Evolutionary conservation across 495 filamentous ascomycete genomes (phyloP).

Genomic region (Aspergillus saccharolyticus): DNA sequence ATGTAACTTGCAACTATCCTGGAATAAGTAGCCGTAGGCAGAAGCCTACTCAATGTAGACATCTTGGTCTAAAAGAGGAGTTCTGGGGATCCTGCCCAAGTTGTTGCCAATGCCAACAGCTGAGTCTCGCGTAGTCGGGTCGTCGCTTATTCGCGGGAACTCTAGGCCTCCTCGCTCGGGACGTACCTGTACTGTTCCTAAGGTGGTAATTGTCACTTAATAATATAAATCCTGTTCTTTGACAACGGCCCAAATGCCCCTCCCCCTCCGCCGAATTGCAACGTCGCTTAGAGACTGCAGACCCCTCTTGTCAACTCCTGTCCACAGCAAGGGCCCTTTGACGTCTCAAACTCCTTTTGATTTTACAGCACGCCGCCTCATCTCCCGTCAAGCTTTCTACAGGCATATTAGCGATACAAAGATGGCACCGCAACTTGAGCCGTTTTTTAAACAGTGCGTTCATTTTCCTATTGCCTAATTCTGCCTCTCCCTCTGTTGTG

Average conservation of each 20-base stretch:
- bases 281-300: slow-evolving; percentile 22
- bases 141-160: neutral
- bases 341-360: neutral
- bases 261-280: slow-evolving; percentile 35
- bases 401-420: slow-evolving; percentile 47
- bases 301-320: slow-evolving; percentile 6
- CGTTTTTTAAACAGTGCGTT: slow-evolving; percentile 72
- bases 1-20: no score
- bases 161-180: neutral
- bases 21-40: neutral
- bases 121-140: neutral
- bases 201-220: neutral
- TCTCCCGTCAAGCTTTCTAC: slow-evolving; percentile 37
- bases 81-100: no score
- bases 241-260: slow-evolving; percentile 33
- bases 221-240: neutral
- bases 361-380: slow-evolving; percentile 10
- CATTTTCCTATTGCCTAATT: neutral
- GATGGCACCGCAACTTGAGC: slow-evolving; percentile 81
- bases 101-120: neutral
- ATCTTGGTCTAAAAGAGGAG: neutral
- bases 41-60: neutral
- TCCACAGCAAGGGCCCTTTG: slow-evolving; percentile 1
- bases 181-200: neutral
- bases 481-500: neutral